Evolutionary conservation across 2,329 filamentous ascomycete species (phyloP), one percentile per base, ranked within the genome.

Genomic region (Dactylonectria macrodidyma): DNA sequence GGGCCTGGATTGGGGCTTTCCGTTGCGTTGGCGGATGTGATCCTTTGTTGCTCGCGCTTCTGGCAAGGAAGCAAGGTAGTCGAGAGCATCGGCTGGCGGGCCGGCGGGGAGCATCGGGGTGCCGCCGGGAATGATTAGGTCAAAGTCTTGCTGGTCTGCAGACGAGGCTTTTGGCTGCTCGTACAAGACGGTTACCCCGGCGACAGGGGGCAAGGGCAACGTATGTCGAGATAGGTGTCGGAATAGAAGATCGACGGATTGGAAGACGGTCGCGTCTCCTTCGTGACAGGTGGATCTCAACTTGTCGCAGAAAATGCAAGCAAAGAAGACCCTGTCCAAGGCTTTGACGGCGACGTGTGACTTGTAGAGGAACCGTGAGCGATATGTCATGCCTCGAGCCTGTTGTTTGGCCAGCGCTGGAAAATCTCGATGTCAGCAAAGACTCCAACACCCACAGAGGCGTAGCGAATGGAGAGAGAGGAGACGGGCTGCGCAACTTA

Each of bases 261-360:
- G 72, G 67, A 84, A 84, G 5, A 83, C 81, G 5, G 82, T 84
- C 1, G 83, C 81, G 64, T 84, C 82, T 54, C 79, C 81, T 33
- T 83, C 78, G n/a, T 77, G 77, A 2, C 78, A 73, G 0, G 81
- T 81, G 1, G 76, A 65, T 68, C 82, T 84, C 30, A 50, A 19
- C 16, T 62, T 60, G 34, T 60, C 63, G 50, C 63, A 66, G 9
- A 66, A 66, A 1, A 84, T 70, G 58, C 83, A 84, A 5, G 76
- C 82, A 56, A 81, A 84, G 62, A 81, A 83, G 52, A 78, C 72
- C 4, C 14, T 30, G 30, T 80, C 78, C 38, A 79, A 73, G 16
- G 73, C 73, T 5, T 67, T 72, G 12, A 76, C 77, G n/a, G 75
- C 62, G 3, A 84, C 66, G 61, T 85, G 83, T 14, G 81, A 83